phyloP scores from a whole-genome alignment of 1,139 yeast species.

The Suhomyces ambrosiae region DNA sequence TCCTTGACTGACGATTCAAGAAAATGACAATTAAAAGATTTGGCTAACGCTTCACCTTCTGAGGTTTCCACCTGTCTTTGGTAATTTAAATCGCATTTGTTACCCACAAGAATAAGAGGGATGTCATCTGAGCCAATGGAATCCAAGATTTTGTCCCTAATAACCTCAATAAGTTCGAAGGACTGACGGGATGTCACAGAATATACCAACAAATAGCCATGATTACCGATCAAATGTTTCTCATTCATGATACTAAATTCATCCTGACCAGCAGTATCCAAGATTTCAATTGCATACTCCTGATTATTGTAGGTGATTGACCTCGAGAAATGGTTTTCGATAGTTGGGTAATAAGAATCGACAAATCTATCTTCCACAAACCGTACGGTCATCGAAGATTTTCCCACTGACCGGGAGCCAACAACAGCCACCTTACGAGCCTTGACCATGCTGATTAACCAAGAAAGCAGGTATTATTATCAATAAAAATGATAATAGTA shows the following conservation, averaged over 20 bases:
- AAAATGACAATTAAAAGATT: slow-evolving; percentile 63
- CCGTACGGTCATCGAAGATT: slow-evolving; percentile 82
- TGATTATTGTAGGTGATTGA: slow-evolving; percentile 69
- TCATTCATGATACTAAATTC: slow-evolving; percentile 85
- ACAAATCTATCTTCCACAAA: slow-evolving; percentile 88
- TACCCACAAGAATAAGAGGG: slow-evolving; percentile 84
- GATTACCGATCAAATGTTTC: slow-evolving; percentile 80
- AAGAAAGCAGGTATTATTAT: too few relatives aligned
- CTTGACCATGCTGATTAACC: slow-evolving; percentile 33
- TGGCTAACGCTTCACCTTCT: slow-evolving; percentile 69
- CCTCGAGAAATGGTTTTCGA: slow-evolving; percentile 85
- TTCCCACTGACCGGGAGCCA: slow-evolving; percentile 90
- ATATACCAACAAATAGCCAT: slow-evolving; percentile 82
- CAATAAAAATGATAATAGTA: too few relatives aligned
- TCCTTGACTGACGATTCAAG: slow-evolving; percentile 85
- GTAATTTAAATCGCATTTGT: slow-evolving; percentile 70
- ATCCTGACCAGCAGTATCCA: slow-evolving; percentile 96
- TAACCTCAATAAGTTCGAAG: slow-evolving; percentile 74
- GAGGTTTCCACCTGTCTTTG: slow-evolving; percentile 65
- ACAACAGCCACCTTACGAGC: slow-evolving; percentile 85
- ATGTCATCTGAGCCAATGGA: slow-evolving; percentile 70
- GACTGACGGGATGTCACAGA: slow-evolving; percentile 80
- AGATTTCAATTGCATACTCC: slow-evolving; percentile 80
- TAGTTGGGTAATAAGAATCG: slow-evolving; percentile 89
- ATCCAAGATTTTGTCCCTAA: slow-evolving; percentile 83